Evolutionary conservation across 257 asterid genomes (phyloP).

Genomic region (Striga asiatica): DNA sequence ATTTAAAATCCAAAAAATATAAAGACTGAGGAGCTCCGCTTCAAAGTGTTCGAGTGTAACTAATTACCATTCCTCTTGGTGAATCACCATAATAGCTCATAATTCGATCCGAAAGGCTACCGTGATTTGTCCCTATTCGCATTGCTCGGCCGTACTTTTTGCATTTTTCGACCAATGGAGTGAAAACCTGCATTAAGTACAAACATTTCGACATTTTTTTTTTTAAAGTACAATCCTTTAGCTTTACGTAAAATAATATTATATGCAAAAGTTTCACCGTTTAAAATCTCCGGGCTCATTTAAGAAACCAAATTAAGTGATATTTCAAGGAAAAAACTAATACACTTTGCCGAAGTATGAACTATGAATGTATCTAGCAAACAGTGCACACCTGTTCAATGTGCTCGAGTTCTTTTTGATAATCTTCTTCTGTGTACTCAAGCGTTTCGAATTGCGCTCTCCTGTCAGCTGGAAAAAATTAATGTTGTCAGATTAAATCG

Average conservation of each 20-base stretch:
- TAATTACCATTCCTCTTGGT: conserved; percentile 94
- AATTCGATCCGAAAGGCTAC: conserved; percentile 98
- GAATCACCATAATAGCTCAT: conserved; percentile 99
- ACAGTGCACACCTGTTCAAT: conserved; percentile 62
- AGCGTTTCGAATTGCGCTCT: conserved; percentile 93
- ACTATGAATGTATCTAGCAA: neutral
- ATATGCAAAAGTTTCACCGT: no score
- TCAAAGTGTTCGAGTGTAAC: conserved; percentile 10
- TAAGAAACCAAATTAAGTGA: neutral
- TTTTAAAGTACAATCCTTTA: neutral
- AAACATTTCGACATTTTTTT: neutral
- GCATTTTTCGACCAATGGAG: conserved; percentile 97
- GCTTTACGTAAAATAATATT: no score
- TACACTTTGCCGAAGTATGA: neutral
- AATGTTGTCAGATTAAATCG: neutral
- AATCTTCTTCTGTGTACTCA: conserved; percentile 93
- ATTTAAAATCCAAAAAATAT: no score
- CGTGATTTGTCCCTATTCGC: conserved; percentile 98
- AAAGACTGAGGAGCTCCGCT: neutral
- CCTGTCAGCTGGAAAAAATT: conserved; percentile 75
- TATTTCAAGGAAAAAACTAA: no score
- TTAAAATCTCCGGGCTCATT: neutral
- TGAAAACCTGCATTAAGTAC: conserved; percentile 48
- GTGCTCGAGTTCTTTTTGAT: conserved; percentile 94
- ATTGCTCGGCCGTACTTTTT: conserved; percentile 89